Base-by-base conservation (phyloP, 805 yeast species). In the Maudiozyma turicensis region DNA sequence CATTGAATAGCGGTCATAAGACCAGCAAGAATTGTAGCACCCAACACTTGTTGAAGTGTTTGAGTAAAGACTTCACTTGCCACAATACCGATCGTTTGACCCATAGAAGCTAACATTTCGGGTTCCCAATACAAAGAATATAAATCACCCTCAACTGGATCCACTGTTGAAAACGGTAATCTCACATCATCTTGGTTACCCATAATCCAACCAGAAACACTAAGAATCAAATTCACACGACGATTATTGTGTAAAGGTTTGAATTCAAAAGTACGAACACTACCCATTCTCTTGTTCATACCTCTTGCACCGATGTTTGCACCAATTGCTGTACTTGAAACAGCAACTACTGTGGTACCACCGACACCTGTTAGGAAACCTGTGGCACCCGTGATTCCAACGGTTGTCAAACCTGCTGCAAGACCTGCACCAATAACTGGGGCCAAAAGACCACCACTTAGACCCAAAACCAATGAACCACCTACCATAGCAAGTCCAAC, bases 391-490 rank as follows among this genome's bases (percentile, higher is more conserved):
- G 86, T 74, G 26, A 95, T 85, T 33, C 99, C 99, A 26, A 91
- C 80, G 0, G 99, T 93, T 1, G 97, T 83, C 40, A 93, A 72
- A 13, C 98, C 99, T 3, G 98, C 98, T 1, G 98, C 99, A 31
- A 93, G 62, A 59, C 99, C 99, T 1, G 98, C 98, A 46, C 98
- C 98, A 59, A 93, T 95, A 2, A 95, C 95, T 0, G 99, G 99
- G 0, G 99, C 99, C 43, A 93, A 70, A 42, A 93, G 67, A 6
- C 99, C 99, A 8, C 96, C 98, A 52, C 96, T 87, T 15, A 93
- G 71, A 1, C 99, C 99, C 50, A 93, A 78, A 1, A 93, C 95
- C 26, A 93, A 71, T 1, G 96, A 90, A 2, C 99, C 99, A 31
- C 98, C 98, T 13, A 90, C 75, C 7, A 98, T 93, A 0, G 99